A percentile compares a stretch with the other conserved stretches of the same genome.
These are phyloP conservation scores for Cymbomonas tetramitiformis DNA, from an alignment of 139 green algal genomes.

Conservation along the genomic window DNA sequence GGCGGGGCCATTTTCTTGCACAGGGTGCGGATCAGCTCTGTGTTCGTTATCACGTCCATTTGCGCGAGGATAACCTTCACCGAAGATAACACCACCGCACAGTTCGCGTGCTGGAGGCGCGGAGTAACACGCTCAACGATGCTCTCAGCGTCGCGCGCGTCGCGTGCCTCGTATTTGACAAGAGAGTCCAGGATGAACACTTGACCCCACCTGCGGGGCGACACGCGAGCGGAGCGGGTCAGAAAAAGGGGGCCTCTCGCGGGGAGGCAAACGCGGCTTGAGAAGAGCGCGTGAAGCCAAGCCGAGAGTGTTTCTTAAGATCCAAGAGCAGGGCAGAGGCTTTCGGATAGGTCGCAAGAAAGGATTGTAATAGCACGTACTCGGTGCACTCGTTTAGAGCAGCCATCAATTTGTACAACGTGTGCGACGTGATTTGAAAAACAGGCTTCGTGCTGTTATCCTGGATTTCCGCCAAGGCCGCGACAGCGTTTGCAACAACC, in stretches of 20 bases:
- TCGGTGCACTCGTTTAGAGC: conserved; percentile 98
- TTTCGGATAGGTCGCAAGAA: conserved; percentile 15
- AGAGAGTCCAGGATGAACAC: conserved; percentile 95
- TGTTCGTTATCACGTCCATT: conserved; percentile 48
- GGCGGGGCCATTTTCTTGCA: conserved; percentile 85
- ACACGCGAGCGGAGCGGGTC: not conserved
- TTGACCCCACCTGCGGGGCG: conserved; percentile 41
- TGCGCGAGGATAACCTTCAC: conserved; percentile 81
- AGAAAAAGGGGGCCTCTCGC: not conserved
- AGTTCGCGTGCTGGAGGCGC: conserved; percentile 94
- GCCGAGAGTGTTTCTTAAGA: too few species aligned
- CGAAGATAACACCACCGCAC: conserved; percentile 85
- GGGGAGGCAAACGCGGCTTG: too few species aligned
- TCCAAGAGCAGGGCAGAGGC: too few species aligned
- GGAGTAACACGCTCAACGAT: conserved; percentile 89
- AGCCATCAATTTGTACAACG: conserved; percentile 83
- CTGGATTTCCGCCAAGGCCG: conserved; percentile 82
- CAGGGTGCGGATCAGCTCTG: conserved; percentile 42
- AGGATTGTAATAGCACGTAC: conserved; percentile 47
- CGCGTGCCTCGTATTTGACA: conserved; percentile 46
- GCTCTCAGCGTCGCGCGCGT: conserved; percentile 61
- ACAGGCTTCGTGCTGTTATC: conserved; percentile 29
- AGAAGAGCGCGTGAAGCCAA: too few species aligned
- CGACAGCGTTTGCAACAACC: conserved; percentile 95
- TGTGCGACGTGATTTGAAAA: conserved; percentile 54